These are phyloP conservation scores for Santalum album DNA, from an alignment of 164 flowering plant species.

Conservation along the genomic window DNA sequence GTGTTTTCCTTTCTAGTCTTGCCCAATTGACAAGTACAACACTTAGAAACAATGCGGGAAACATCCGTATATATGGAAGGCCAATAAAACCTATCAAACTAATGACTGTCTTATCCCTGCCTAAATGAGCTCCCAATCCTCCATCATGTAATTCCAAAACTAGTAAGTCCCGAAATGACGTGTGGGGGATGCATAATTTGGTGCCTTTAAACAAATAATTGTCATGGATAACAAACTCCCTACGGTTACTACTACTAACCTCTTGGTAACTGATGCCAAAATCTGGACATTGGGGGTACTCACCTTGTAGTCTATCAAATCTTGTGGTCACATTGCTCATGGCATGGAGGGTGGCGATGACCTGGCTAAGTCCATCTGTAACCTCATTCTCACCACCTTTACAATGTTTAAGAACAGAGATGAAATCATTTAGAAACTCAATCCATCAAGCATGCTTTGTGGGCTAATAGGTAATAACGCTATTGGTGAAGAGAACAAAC, in stretches of 20 bases:
- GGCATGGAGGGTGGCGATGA: too few species aligned
- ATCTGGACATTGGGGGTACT: not conserved
- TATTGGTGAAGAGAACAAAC: not conserved
- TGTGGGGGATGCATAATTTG: not conserved
- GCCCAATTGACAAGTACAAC: too few species aligned
- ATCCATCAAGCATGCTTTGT: too few species aligned
- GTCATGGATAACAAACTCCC: not conserved
- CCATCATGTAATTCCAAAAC: not conserved
- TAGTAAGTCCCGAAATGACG: not conserved
- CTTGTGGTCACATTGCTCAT: too few species aligned
- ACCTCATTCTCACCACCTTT: too few species aligned
- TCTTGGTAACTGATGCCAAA: not conserved
- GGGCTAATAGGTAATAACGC: not conserved
- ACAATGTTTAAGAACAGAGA: too few species aligned
- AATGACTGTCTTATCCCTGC: not conserved
- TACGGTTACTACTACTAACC: not conserved
- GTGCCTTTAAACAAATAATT: not conserved
- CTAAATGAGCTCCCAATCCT: not conserved
- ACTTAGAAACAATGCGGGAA: too few species aligned
- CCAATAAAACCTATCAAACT: too few species aligned
- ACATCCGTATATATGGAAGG: too few species aligned
- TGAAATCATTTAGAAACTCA: too few species aligned
- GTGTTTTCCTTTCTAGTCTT: too few species aligned
- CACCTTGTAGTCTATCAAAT: not conserved
- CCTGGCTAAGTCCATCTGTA: too few species aligned